Conservation (phyloP, 1,139 yeast genomes). For the Taiozyma sp. region DNA sequence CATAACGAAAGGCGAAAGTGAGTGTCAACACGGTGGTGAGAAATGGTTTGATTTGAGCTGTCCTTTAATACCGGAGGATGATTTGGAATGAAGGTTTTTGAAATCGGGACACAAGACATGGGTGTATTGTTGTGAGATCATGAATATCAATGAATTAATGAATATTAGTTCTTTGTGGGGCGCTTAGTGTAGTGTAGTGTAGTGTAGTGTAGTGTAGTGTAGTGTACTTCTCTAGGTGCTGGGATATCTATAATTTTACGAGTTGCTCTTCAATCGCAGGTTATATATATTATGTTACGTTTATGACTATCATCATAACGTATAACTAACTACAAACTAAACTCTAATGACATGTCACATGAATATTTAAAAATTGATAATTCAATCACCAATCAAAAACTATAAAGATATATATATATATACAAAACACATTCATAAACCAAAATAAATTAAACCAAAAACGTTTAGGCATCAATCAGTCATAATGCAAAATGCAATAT, state of each 20-base stretch:
- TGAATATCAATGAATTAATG: not conserved
- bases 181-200: not conserved
- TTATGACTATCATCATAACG: too few relatives aligned
- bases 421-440: not conserved
- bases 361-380: not conserved
- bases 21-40: slow-evolving; percentile 54
- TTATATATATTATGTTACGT: too few relatives aligned
- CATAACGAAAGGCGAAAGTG: slow-evolving; percentile 55
- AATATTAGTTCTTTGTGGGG: not conserved
- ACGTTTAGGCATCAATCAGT: not conserved
- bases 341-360: not conserved
- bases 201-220: not conserved
- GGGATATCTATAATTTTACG: too few relatives aligned
- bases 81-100: slow-evolving; percentile 16
- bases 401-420: not conserved
- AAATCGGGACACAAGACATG: too few relatives aligned
- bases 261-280: too few relatives aligned
- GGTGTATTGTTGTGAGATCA: too few relatives aligned
- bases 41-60: slow-evolving; percentile 66
- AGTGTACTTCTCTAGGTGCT: too few relatives aligned
- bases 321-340: not conserved
- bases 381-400: not conserved
- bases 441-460: not conserved
- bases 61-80: slow-evolving; percentile 59
- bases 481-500: not conserved